Percentiles rank a stretch among this genome's conserved stretches.
Conservation (phyloP, 306 rosid genomes). For the Vigna trinervia region DNA sequence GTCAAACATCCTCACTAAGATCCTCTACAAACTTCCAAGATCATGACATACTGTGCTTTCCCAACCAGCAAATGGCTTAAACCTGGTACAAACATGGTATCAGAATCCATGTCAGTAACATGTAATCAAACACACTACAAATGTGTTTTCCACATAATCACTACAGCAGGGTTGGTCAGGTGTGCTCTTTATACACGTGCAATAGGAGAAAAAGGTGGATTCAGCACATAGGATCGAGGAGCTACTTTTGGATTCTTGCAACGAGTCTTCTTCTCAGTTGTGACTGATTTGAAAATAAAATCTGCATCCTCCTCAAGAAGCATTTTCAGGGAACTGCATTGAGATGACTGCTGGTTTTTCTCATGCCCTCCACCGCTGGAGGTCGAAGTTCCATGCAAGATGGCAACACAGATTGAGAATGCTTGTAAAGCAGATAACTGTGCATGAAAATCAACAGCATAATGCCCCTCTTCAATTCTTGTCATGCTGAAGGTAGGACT, state of each 20-base stretch:
- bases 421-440: conserved; percentile 85
- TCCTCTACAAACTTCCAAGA: conserved; percentile 21
- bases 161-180: conserved; percentile 12
- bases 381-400: conserved; percentile 76
- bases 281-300: conserved; percentile 62
- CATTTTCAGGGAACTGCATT: conserved; percentile 69
- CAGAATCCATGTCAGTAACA: neutral
- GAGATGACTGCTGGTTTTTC: conserved; percentile 57
- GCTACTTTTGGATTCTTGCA: conserved; percentile 62
- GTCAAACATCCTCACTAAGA: conserved; percentile 25
- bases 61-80: conserved; percentile 20
- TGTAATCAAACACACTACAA: neutral
- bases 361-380: conserved; percentile 40
- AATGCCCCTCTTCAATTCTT: conserved; percentile 74
- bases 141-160: conserved; percentile 21
- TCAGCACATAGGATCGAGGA: conserved; percentile 63
- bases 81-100: conserved; percentile 6
- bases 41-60: conserved; percentile 17
- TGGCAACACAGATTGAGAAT: conserved; percentile 84
- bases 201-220: conserved; percentile 90
- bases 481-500: conserved; percentile 77
- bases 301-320: conserved; percentile 76
- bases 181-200: conserved; percentile 63
- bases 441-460: conserved; percentile 89
- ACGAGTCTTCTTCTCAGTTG: conserved; percentile 55